A percentile compares a stretch with the other conserved stretches of the same genome.
Evolutionary conservation across 192 early-diverging fungal genomes (phyloP).

Genomic region (Kappamyces sp.): DNA sequence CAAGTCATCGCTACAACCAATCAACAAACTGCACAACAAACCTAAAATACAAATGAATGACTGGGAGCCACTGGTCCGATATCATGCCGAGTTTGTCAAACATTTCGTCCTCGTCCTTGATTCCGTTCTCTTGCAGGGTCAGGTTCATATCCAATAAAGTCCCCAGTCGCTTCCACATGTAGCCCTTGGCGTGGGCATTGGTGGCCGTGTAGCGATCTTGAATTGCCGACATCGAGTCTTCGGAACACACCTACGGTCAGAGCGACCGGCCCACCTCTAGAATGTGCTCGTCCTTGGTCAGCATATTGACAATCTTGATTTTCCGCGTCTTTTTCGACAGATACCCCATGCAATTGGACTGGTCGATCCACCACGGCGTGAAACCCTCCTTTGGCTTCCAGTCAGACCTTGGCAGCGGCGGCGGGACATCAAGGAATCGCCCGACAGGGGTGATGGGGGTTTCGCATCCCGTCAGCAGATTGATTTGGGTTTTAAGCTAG

Average conservation of each 20-base stretch:
- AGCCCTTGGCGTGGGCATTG: slow-evolving; percentile 55
- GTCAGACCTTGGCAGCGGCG: slow-evolving; percentile 38
- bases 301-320: slow-evolving; percentile 48
- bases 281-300: slow-evolving; percentile 51
- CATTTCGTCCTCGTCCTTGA: slow-evolving; percentile 37
- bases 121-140: slow-evolving; percentile 52
- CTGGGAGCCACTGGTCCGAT: slow-evolving; percentile 48
- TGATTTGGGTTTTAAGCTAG: slow-evolving; percentile 44
- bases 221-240: slow-evolving; percentile 48
- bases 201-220: slow-evolving; percentile 45
- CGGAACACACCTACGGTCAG: slow-evolving; percentile 40
- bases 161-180: slow-evolving; percentile 60
- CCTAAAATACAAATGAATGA: slow-evolving; percentile 55
- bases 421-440: slow-evolving; percentile 44
- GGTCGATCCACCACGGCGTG: slow-evolving; percentile 52
- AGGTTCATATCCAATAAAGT: slow-evolving; percentile 46
- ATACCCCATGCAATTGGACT: slow-evolving; percentile 39
- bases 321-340: slow-evolving; percentile 41
- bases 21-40: neutral
- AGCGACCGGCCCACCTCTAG: slow-evolving; percentile 31
- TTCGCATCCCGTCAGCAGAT: slow-evolving; percentile 37
- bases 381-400: slow-evolving; percentile 22
- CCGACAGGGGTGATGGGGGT: slow-evolving; percentile 47
- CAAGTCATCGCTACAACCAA: slow-evolving; percentile 24
- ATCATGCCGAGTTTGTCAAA: slow-evolving; percentile 48